phyloP scores from a whole-genome alignment of 148 eudicot species.

The Rhododendron molle region DNA sequence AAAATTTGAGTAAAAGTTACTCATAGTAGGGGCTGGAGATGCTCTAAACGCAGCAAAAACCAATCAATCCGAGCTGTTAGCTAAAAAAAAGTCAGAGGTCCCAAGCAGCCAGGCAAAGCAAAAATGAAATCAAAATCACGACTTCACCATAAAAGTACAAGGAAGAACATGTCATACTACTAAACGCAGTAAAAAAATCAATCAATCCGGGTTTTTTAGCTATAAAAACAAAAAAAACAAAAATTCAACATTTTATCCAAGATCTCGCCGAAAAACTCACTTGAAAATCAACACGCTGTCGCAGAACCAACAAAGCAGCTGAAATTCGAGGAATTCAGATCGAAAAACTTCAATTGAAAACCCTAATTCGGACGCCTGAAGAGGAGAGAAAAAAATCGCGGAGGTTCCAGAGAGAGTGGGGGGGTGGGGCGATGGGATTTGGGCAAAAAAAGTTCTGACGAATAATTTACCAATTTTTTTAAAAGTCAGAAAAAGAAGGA shows the following conservation, averaged over 20 bases:
- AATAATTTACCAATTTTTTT: slow-evolving; percentile 18
- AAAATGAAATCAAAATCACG: slow-evolving; percentile 1
- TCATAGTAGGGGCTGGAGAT: neutral
- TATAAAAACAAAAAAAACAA: neutral
- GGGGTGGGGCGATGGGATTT: neutral
- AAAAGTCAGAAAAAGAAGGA: neutral
- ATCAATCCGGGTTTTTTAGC: neutral
- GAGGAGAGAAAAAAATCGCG: slow-evolving; percentile 17
- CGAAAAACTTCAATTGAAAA: slow-evolving; percentile 9
- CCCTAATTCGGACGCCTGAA: slow-evolving; percentile 31
- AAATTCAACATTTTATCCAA: slow-evolving; percentile 4
- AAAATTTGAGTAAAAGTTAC: no score
- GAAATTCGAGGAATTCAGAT: neutral
- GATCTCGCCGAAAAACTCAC: slow-evolving; percentile 30
- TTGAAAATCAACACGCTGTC: slow-evolving; percentile 19
- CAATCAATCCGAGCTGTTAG: neutral
- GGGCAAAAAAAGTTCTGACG: neutral
- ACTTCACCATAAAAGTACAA: neutral
- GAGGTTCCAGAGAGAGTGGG: slow-evolving; percentile 22
- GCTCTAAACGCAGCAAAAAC: neutral
- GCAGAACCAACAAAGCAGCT: neutral
- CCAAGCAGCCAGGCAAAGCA: neutral
- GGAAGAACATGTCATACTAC: neutral
- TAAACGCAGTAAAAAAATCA: neutral
- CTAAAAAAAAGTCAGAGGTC: neutral